Evolutionary conservation across 1,139 yeast genomes (phyloP), one percentile per base, ranked within the genome.

Genomic region (Saccharomycopsis crataegensis): DNA sequence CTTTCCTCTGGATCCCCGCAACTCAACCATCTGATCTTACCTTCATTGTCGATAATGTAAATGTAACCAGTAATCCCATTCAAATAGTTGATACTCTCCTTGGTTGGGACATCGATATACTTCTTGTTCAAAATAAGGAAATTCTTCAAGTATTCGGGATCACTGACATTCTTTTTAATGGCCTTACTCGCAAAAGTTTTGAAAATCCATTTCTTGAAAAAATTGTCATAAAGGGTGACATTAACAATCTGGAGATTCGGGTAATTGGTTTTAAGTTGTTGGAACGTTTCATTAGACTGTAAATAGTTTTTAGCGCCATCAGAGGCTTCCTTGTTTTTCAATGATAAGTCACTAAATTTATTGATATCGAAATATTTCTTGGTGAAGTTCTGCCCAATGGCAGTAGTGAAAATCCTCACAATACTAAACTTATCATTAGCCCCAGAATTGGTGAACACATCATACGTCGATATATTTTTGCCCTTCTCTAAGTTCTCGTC

Each of bases 1-100:
- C 76, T 75, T 9, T 77, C 80, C 16, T 75, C 74, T 2, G 96
- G 85, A 50, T 76, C 78, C 1, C 99, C 99, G 64, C 95, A 81
- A 1, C 91, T 88, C 14, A 91, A 93, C 98, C 98, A 93, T 62
- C 99, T 75, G 50, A 93, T 83, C 62, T 78, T 82, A 52, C 87
- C 85, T 14, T 80, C 72, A 16, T 74, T 73, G 63, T 93, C 99
- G 41, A 93, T 75, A 16, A 93, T 72, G 62, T 89, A 86, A 8
- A 89, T 73, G 65, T 88, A 91, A 0, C 99, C 98, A 1, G 95
- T 80, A 61, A 86, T 86, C 48, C 80, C 77, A 65, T 93, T 93
- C 58, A 82, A 83, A 60, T 93, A 79, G 52, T 78, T 71, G 45
- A 93, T 70, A 28, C 78, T 69, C 54, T 82, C 82, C 61, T 86